phyloP scores from a whole-genome alignment of 192 early-diverging fungal species.

The Backusella morwellensis region DNA sequence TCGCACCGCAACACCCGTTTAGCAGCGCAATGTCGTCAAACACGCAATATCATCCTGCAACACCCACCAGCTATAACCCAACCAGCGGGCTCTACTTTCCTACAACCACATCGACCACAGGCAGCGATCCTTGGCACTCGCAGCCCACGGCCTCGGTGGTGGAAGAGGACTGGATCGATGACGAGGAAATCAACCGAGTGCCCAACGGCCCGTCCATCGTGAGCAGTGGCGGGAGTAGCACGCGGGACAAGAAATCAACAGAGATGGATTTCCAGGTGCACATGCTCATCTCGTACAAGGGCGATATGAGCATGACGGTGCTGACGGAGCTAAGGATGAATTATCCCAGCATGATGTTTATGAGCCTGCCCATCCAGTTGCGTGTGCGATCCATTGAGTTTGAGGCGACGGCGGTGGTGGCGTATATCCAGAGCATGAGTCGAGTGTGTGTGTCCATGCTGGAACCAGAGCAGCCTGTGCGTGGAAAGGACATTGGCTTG shows the following conservation, averaged over 20 bases:
- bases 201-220: neutral
- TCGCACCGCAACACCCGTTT: slow-evolving; percentile 39
- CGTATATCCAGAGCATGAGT: slow-evolving; percentile 50
- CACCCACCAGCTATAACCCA: neutral
- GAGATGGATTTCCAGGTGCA: slow-evolving; percentile 71
- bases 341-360: slow-evolving; percentile 72
- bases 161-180: slow-evolving; percentile 33
- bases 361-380: slow-evolving; percentile 70
- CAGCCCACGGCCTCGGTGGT: neutral
- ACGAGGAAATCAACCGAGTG: slow-evolving; percentile 12
- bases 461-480: slow-evolving; percentile 50
- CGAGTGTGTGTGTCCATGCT: slow-evolving; percentile 74
- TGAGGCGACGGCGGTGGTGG: slow-evolving; percentile 66
- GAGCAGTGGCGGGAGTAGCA: neutral
- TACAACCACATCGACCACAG: neutral
- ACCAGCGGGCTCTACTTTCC: slow-evolving; percentile 1
- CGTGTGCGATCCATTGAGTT: slow-evolving; percentile 70
- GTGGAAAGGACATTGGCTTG: slow-evolving; percentile 34
- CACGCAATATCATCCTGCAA: neutral
- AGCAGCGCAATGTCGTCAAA: neutral
- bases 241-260: neutral
- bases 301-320: slow-evolving; percentile 71
- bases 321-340: slow-evolving; percentile 70
- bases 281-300: slow-evolving; percentile 62
- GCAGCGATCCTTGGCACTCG: neutral